Base-by-base conservation (phyloP, 306 rosid species). In the Senna siamea region DNA sequence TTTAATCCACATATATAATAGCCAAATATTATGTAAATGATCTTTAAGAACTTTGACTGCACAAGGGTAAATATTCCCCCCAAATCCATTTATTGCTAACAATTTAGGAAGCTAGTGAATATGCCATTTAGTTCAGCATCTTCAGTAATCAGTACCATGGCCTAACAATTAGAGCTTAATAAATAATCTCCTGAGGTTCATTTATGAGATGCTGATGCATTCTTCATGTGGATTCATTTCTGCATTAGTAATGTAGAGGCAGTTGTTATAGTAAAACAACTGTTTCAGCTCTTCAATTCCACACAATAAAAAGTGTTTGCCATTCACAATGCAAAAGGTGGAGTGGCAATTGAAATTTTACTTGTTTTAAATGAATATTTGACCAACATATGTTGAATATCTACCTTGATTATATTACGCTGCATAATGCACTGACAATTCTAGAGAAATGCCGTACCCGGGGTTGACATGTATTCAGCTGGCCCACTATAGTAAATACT, bases 61-160 rank as follows among this genome's bases (percentile, higher is more conserved):
- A 70, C 9, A 52, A 51, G 15, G 47, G 5, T 7, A 67, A 66
- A 15, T 1, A 30, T 50, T 38, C 43, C 43, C 35, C 48, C 59
- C 6, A 20, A 60, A 20, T 30, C 7, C 62, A 48, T 32, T 59
- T 37, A 30, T 18, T 19, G 35, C 35, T 64, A n/a, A n/a, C n/a
- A 41, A 32, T 56, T 41, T 72, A 58, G 48, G 48, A 72, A 59
- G 18, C 4, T 4, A n/a, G 53, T 1, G 30, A 58, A 58, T 40
- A 59, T 44, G 44, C 4, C n/a, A n/a, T n/a, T n/a, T n/a, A n/a
- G n/a, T n/a, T n/a, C 57, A 73, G 61, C 63, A 19, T 34, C 3
- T 52, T n/a, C n/a, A n/a, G n/a, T n/a, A n/a, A n/a, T 52, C 70
- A 18, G 2, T 5, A 30, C 5, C 58, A 44, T 11, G 57, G 19